Base-by-base conservation (phyloP, 352 stramenopile species). In the Globisporangium echinulatum region DNA sequence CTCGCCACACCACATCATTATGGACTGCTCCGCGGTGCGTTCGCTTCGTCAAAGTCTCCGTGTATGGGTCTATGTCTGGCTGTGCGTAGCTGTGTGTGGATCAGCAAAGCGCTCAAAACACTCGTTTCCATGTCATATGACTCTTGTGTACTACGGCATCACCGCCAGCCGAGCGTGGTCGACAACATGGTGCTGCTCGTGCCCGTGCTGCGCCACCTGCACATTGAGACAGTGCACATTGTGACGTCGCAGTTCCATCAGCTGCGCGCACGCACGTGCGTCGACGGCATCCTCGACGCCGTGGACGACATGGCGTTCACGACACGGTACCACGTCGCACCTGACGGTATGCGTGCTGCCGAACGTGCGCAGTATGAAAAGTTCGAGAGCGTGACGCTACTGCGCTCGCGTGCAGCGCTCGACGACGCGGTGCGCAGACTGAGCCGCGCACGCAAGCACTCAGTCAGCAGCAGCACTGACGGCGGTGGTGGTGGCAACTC, bases 1-100 rank as follows among this genome's bases (percentile, higher is more conserved):
- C 49, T 85, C 79, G 4, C 75, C 75, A 11, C 77, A 89, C 54
- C 77, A 87, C 56, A 82, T 87, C 53, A 56, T 86, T 67, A 87
- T 87, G 77, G 72, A 85, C 64, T 89, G 79, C 75, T 79, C 72
- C 0, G 69, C 71, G 37, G 76, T 88, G 63, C 66, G 69, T 74
- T 33, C 25, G 25, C 25, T 33, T 33, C 25, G 25, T 33, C 25
- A 33, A 1, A 33, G 25, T 33, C 25, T 33, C 25, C 2, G 25
- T 33, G 25, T 33, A 33, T 33, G 25, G 1, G 25, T 33, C 25
- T 2, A 10, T 9, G 19, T 43, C 46, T 44, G 15, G 39, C 19
- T 15, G n/a, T 3, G 5, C 19, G 49, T 67, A 15, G 13, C 13
- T 19, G 13, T 8, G 15, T 11, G 43, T 17, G 15, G 43, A 48